A percentile compares a stretch with the other conserved stretches of the same genome.
Evolutionary conservation across 352 stramenopile genomes (phyloP).

Genomic region (Pythium guiyangense): DNA sequence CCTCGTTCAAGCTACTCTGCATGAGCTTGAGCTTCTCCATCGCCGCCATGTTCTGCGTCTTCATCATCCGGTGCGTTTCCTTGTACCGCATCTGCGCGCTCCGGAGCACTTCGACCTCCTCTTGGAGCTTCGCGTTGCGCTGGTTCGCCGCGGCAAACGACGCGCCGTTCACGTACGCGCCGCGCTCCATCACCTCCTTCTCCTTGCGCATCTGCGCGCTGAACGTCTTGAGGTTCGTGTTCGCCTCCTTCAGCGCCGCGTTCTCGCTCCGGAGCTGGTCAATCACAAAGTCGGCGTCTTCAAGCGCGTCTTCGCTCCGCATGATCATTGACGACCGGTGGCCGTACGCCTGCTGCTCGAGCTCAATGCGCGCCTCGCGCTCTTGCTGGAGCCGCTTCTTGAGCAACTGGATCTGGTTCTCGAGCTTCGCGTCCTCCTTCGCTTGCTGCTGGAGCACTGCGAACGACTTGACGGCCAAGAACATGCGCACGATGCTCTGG

Average conservation of each 20-base stretch:
- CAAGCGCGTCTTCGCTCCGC: constrained; percentile 70
- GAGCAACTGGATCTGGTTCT: constrained; percentile 93
- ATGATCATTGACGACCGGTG: constrained; percentile 78
- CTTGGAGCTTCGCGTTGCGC: constrained; percentile 79
- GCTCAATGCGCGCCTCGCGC: too few species aligned
- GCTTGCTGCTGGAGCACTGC: constrained; percentile 79
- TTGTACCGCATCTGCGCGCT: too few species aligned
- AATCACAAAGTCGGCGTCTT: constrained; percentile 80
- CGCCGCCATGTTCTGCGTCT: too few species aligned
- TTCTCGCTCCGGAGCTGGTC: constrained; percentile 83
- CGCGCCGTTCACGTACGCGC: constrained; percentile 82
- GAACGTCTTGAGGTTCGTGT: constrained; percentile 80
- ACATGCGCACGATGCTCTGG: too few species aligned
- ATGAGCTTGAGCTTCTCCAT: too few species aligned
- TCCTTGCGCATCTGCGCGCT: constrained; percentile 83
- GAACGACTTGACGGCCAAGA: too few species aligned
- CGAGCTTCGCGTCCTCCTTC: constrained; percentile 93
- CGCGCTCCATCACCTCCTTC: constrained; percentile 87
- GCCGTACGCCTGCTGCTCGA: too few species aligned
- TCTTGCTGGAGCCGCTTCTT: constrained; percentile 90
- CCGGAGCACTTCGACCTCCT: too few species aligned
- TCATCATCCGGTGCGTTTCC: too few species aligned
- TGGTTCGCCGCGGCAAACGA: constrained; percentile 84
- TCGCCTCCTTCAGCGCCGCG: constrained; percentile 76
- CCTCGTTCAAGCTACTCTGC: too few species aligned